phyloP scores from a whole-genome alignment of 306 rosid genomes.

The Trifolium subterraneum region DNA sequence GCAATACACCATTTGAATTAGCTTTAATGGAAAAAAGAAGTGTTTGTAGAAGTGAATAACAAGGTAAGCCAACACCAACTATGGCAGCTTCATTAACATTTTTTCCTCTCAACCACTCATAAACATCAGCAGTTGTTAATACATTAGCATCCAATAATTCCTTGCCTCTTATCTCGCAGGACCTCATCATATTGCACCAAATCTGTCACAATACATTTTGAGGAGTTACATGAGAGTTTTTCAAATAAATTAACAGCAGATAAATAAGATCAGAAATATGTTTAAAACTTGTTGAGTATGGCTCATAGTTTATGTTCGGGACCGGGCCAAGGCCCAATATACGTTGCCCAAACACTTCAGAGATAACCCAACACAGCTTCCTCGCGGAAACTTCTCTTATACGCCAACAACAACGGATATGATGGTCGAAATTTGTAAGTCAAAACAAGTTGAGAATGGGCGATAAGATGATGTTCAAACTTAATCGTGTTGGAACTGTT shows the following conservation, averaged over 20 bases:
- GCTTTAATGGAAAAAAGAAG: constrained; percentile 71
- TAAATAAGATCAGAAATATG: no score
- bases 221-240: not conserved
- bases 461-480: no score
- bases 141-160: constrained; percentile 71
- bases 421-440: no score
- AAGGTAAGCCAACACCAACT: constrained; percentile 76
- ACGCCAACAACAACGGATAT: no score
- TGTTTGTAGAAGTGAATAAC: constrained; percentile 69
- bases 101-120: constrained; percentile 68
- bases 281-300: no score
- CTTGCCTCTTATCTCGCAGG: constrained; percentile 70
- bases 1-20: constrained; percentile 67
- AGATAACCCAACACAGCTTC: no score
- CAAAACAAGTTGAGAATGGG: no score
- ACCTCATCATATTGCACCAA: constrained; percentile 72
- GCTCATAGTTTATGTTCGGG: no score
- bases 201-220: constrained; percentile 56
- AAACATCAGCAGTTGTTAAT: constrained; percentile 56
- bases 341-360: no score
- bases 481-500: no score
- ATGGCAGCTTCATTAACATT: constrained; percentile 51
- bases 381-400: no score
- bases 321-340: no score
- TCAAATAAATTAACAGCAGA: not conserved